Evolutionary conservation across 2,329 filamentous ascomycete genomes (phyloP).

Genomic region (Colletotrichum nymphaeae): DNA sequence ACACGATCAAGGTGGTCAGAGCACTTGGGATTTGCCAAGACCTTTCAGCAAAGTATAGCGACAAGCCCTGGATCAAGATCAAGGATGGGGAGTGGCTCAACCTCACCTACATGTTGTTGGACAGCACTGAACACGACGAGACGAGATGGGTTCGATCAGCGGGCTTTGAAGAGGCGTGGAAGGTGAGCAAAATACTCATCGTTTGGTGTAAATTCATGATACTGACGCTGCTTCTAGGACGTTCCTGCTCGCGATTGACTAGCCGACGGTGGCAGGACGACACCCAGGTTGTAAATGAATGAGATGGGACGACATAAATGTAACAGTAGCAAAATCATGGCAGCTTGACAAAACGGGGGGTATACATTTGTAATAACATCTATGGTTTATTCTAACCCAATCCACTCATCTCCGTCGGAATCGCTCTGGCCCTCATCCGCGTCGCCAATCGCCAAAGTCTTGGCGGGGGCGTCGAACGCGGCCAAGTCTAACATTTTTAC

Average conservation of each 20-base stretch:
- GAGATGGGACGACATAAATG: background rate
- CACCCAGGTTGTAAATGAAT: background rate
- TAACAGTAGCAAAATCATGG: too few species aligned
- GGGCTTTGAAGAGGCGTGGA: slow-evolving; percentile 76
- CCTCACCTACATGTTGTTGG: slow-evolving; percentile 70
- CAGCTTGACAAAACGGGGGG: slow-evolving; percentile 28
- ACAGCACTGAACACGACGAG: slow-evolving; percentile 63
- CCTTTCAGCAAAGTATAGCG: slow-evolving; percentile 56
- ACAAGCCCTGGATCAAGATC: slow-evolving; percentile 62
- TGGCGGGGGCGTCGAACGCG: slow-evolving; percentile 28
- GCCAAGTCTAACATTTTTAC: slow-evolving; percentile 41
- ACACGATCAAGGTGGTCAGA: slow-evolving; percentile 80
- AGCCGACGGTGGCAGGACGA: background rate
- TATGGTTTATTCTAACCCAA: slow-evolving; percentile 56
- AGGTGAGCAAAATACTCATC: slow-evolving; percentile 40
- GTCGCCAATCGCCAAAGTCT: slow-evolving; percentile 23
- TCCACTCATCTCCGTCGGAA: slow-evolving; percentile 57
- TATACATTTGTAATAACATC: slow-evolving; percentile 39
- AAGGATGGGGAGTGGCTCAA: slow-evolving; percentile 69
- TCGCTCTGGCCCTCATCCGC: slow-evolving; percentile 47
- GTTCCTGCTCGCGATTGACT: slow-evolving; percentile 30
- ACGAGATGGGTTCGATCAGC: slow-evolving; percentile 69
- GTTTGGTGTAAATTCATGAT: too few species aligned
- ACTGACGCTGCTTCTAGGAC: slow-evolving; percentile 5
- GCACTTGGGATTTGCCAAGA: slow-evolving; percentile 74